Base-by-base conservation (phyloP, 2,329 filamentous ascomycete species). In the Penicillium sp. region DNA sequence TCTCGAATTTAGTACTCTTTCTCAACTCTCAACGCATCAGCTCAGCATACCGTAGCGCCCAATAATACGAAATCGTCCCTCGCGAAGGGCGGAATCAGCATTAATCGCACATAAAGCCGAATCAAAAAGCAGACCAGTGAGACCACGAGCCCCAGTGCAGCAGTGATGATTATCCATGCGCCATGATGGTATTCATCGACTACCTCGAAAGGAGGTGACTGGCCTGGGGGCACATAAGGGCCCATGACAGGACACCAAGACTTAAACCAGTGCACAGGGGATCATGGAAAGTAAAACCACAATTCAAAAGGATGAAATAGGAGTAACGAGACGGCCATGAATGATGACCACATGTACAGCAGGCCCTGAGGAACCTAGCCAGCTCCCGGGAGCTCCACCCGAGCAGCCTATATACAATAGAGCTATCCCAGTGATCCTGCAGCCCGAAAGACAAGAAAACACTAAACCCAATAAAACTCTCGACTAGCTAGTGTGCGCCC, bases 171-270 rank as follows among this genome's bases (percentile, higher is more conserved):
- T 10, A 75, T 62, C 57, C 67, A 65, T 10, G 70, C 73, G 10
- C 70, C 70, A 59, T 74, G 70, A 52, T 76, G 73, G 29, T 60
- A 56, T 18, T 68, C 64, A 45, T 73, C 72, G n/a, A 76, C 67
- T 21, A 70, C 65, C 51, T 73, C 66, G 38, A 72, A 69, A 41
- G 70, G 71, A 41, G 67, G 67, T 31, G 67, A 67, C 50, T 71
- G 64, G 38, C 69, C 67, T 23, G 68, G 58, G n/a, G 65, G 67
- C 36, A 71, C 61, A 54, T 63, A 59, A 36, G 60, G 61, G 58
- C 64, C 61, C 65, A 68, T 68, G 52, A 41, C 58, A 59, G 45
- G 31, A 38, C 24, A 38, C n/a, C 44, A 24, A 34, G 15, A 29
- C 18, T 18, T 10, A 23, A 13, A 43, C 21, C 42, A 7, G n/a